Conservation (phyloP, 2,329 filamentous ascomycete species). For the Biscogniauxia marginata region DNA sequence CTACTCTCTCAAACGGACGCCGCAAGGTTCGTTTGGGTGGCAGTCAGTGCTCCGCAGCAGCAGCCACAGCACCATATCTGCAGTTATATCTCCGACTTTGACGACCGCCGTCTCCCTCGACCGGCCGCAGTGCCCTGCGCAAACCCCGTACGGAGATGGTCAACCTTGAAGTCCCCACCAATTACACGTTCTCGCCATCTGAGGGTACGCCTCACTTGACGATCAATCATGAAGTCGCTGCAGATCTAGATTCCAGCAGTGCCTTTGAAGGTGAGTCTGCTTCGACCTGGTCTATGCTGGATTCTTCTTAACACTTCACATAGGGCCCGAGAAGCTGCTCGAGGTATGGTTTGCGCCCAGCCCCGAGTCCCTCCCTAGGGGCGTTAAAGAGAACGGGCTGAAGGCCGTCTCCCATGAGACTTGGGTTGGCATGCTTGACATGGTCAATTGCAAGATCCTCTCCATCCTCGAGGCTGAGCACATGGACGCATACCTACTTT, state of each 20-base stretch:
- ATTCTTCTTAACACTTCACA: background rate
- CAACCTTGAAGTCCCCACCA: conserved; percentile 73
- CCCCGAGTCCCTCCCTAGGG: conserved; percentile 67
- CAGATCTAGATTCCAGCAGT: conserved; percentile 91
- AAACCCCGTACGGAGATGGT: conserved; percentile 67
- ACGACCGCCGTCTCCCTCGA: conserved; percentile 15
- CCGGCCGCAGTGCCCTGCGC: conserved; percentile 24
- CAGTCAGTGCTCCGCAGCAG: conserved; percentile 93
- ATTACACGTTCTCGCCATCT: conserved; percentile 81
- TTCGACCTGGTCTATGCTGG: too few relatives aligned
- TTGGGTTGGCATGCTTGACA: conserved; percentile 96
- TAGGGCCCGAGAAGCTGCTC: conserved; percentile 91
- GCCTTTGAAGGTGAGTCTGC: conserved; percentile 77
- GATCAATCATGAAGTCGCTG: conserved; percentile 92
- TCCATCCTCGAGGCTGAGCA: conserved; percentile 91
- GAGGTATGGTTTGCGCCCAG: conserved; percentile 97
- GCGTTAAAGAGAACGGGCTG: conserved; percentile 71
- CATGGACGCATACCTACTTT: conserved; percentile 94
- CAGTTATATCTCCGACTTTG: conserved; percentile 24
- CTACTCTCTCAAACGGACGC: conserved; percentile 96
- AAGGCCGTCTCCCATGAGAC: conserved; percentile 80
- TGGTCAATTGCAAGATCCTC: conserved; percentile 97
- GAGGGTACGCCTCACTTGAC: conserved; percentile 85
- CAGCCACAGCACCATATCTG: conserved; percentile 34
- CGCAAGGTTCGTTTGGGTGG: conserved; percentile 95